Evolutionary conservation across 2,329 filamentous ascomycete genomes (phyloP).

Genomic region (Alternaria brassicicola): DNA sequence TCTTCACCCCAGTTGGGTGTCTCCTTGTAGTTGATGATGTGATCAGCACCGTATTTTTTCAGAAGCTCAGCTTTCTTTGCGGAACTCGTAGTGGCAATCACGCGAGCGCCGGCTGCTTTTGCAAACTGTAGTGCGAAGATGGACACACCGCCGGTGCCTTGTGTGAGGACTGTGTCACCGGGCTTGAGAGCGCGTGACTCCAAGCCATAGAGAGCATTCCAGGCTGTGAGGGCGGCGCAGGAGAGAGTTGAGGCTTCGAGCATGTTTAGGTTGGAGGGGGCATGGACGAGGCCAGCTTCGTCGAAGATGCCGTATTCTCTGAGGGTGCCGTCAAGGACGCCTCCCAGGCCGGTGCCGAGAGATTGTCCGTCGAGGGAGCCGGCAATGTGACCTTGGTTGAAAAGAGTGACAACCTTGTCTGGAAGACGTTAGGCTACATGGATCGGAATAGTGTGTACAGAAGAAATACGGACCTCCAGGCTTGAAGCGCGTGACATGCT

Average conservation of each 20-base stretch:
- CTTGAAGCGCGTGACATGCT: conserved; percentile 62
- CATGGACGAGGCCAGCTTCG: conserved; percentile 68
- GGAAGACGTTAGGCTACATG: neutral
- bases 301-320: conserved; percentile 71
- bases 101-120: conserved; percentile 60
- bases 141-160: conserved; percentile 73
- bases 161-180: conserved; percentile 63
- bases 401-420: conserved; percentile 67
- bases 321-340: conserved; percentile 69
- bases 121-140: conserved; percentile 68
- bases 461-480: conserved; percentile 47
- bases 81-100: conserved; percentile 64
- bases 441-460: neutral
- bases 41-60: conserved; percentile 60
- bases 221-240: conserved; percentile 55
- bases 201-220: conserved; percentile 61
- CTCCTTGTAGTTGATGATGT: conserved; percentile 64
- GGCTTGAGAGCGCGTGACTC: conserved; percentile 47
- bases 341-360: conserved; percentile 67
- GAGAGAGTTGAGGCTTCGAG: conserved; percentile 56
- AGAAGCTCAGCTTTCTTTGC: conserved; percentile 57
- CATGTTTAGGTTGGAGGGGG: conserved; percentile 62
- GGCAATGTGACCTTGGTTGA: conserved; percentile 64
- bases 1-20: conserved; percentile 61
- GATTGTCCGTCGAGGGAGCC: conserved; percentile 52